Conservation (phyloP, 2,329 filamentous ascomycete genomes). For the Trichoderma gracile region DNA sequence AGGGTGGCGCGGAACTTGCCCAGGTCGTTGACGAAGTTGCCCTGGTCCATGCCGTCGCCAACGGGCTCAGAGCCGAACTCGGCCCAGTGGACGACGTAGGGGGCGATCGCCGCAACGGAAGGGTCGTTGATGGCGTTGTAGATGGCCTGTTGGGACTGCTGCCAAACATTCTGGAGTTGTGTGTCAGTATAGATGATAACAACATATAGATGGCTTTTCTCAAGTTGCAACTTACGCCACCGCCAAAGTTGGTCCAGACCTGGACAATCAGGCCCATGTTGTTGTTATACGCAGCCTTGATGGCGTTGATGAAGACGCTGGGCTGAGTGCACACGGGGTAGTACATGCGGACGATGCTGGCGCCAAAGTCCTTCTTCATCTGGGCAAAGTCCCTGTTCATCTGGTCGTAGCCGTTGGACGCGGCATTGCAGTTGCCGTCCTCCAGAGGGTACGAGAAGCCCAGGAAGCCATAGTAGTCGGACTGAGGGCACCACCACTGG, state of each 20-base stretch:
- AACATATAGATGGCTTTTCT: too few relatives aligned
- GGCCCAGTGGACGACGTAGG: constrained; percentile 30
- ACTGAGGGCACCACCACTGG: constrained; percentile 31
- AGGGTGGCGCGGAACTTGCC: constrained; percentile 27
- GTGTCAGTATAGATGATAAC: background rate
- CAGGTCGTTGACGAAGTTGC: constrained; percentile 29
- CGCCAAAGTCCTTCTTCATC: constrained; percentile 31
- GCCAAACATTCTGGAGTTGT: constrained; percentile 25
- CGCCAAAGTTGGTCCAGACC: constrained; percentile 32
- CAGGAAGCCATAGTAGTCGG: constrained; percentile 30
- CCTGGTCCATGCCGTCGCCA: constrained; percentile 30
- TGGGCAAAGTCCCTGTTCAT: constrained; percentile 30
- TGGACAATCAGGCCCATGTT: constrained; percentile 30
- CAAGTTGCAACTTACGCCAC: constrained; percentile 25
- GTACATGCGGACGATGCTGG: constrained; percentile 31
- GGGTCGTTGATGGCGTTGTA: constrained; percentile 28
- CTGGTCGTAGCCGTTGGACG: constrained; percentile 25
- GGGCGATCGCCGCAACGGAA: constrained; percentile 26
- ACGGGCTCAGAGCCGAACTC: constrained; percentile 32
- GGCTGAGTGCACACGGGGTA: constrained; percentile 29
- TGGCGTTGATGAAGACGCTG: constrained; percentile 29
- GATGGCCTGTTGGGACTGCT: constrained; percentile 30
- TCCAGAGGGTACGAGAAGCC: constrained; percentile 31
- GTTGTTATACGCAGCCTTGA: constrained; percentile 29
- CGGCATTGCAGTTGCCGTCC: constrained; percentile 27